Evolutionary conservation across 2,329 filamentous ascomycete species (phyloP).

Genomic region (Ambrosiella cleistominuta): DNA sequence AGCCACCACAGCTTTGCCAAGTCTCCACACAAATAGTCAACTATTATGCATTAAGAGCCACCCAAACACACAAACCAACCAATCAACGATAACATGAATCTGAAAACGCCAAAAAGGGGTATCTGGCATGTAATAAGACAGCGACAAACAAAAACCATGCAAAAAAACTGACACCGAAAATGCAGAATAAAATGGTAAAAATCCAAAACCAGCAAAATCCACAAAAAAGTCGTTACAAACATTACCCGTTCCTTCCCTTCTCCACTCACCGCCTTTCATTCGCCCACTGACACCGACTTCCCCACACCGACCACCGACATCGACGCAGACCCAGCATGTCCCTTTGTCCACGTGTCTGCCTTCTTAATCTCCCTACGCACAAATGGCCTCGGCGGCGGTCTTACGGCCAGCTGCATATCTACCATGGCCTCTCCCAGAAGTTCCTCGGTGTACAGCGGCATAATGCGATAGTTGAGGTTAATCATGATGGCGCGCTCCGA

Average conservation of each 20-base stretch:
- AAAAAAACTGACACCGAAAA: not conserved
- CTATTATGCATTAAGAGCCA: too few species aligned
- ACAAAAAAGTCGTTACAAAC: not conserved
- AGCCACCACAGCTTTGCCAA: too few species aligned
- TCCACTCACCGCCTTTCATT: not conserved
- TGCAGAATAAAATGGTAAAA: not conserved
- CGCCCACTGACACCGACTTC: not conserved
- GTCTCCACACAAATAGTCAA: too few species aligned
- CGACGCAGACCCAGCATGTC: slow-evolving; percentile 7
- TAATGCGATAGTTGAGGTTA: slow-evolving; percentile 43
- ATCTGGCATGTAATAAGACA: slow-evolving; percentile 1
- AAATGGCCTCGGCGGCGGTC: slow-evolving; percentile 14
- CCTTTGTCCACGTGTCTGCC: slow-evolving; percentile 3
- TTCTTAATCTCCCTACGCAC: not conserved
- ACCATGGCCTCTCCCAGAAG: slow-evolving; percentile 41
- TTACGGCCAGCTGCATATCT: slow-evolving; percentile 45
- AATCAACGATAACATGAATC: not conserved
- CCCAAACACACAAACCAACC: not conserved
- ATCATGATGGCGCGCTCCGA: slow-evolving; percentile 49
- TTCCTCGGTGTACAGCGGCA: slow-evolving; percentile 39
- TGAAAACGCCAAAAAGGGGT: slow-evolving; percentile 1
- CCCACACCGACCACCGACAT: not conserved
- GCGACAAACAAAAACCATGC: not conserved
- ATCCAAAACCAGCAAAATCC: too few species aligned
- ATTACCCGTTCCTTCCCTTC: too few species aligned